These are phyloP conservation scores for Flaveria linearis DNA, from an alignment of 129 eudicot species.

Conservation along the genomic window DNA sequence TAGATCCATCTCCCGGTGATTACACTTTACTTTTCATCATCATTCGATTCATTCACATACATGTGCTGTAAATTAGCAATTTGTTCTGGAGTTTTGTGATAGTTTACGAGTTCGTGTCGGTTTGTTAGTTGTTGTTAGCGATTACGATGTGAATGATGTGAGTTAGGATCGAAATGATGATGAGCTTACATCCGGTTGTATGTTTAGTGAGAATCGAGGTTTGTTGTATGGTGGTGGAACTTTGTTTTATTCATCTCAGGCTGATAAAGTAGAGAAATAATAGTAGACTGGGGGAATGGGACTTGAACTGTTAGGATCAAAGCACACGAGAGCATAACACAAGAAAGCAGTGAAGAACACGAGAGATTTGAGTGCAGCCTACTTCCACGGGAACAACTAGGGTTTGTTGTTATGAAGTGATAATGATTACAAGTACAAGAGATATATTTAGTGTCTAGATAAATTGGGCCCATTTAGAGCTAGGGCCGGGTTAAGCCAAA, in stretches of 20 bases:
- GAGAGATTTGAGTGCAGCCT: no score
- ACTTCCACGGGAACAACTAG: no score
- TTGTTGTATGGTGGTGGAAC: background rate
- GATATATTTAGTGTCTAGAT: no score
- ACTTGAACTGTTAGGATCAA: background rate
- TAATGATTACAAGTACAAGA: no score
- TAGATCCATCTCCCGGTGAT: constrained; percentile 53
- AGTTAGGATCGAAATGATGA: constrained; percentile 9
- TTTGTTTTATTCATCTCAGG: background rate
- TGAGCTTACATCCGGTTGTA: background rate
- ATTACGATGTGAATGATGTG: constrained; percentile 2
- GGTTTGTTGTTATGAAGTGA: no score
- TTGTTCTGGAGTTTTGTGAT: background rate
- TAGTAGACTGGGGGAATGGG: constrained; percentile 1
- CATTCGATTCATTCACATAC: background rate
- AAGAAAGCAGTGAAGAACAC: no score
- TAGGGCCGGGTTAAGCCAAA: constrained; percentile 16
- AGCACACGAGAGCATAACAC: no score
- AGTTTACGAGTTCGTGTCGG: background rate
- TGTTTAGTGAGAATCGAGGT: constrained; percentile 1
- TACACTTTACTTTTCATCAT: background rate
- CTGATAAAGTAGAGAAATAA: background rate
- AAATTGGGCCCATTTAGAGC: no score
- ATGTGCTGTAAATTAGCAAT: background rate
- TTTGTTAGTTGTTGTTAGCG: background rate